phyloP scores from a whole-genome alignment of 345 rosid genomes.

The Camelina laxa region DNA sequence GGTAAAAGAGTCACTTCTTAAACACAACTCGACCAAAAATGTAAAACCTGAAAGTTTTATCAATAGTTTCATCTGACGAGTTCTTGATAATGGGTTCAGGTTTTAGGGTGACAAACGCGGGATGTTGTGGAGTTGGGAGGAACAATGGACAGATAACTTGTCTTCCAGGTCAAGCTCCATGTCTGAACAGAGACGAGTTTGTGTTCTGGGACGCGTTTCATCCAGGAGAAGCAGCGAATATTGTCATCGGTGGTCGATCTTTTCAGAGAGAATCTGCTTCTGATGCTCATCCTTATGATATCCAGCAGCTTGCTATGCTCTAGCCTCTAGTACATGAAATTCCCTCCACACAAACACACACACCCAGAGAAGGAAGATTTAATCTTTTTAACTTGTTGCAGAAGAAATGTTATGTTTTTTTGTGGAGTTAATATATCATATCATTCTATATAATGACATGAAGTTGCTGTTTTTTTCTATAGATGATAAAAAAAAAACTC shows the following conservation, averaged over 20 bases:
- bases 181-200: conserved; percentile 57
- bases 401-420: conserved; percentile 14
- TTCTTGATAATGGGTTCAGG: conserved; percentile 46
- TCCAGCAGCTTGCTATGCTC: conserved; percentile 58
- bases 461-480: neutral
- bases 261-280: conserved; percentile 51
- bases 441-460: too few species aligned
- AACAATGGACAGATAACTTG: conserved; percentile 79
- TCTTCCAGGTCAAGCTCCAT: conserved; percentile 62
- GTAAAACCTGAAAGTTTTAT: neutral
- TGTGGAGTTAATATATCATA: conserved; percentile 20
- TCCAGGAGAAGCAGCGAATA: conserved; percentile 68
- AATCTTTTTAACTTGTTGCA: conserved; percentile 7
- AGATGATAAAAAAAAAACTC: neutral
- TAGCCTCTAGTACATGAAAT: conserved; percentile 26
- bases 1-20: conserved; percentile 35
- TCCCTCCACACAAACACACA: conserved; percentile 18
- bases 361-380: neutral
- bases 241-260: conserved; percentile 56
- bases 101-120: conserved; percentile 58
- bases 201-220: conserved; percentile 83
- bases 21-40: neutral
- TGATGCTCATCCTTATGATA: conserved; percentile 66
- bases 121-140: conserved; percentile 79
- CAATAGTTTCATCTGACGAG: neutral